Conservation (phyloP, 345 rosid species). For the Murraya paniculata region DNA sequence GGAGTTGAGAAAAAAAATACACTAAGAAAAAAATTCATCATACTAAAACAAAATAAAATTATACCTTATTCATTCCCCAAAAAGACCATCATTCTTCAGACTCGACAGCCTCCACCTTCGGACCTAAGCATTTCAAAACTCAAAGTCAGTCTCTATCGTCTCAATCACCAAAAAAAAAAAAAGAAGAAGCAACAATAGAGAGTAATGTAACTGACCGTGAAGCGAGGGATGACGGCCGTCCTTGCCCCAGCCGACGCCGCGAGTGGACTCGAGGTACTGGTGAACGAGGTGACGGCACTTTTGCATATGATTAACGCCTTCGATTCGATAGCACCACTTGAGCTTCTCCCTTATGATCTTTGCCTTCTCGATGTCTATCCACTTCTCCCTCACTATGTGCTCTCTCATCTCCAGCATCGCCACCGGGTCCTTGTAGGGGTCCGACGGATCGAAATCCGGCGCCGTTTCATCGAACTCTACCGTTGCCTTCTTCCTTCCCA, state of each 20-base stretch:
- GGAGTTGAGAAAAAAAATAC: neutral
- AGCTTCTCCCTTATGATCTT: constrained; percentile 91
- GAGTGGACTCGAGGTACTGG: constrained; percentile 93
- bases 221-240: constrained; percentile 89
- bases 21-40: neutral
- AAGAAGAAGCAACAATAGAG: neutral
- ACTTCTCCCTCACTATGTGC: constrained; percentile 91
- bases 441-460: constrained; percentile 88
- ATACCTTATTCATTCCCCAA: neutral
- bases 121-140: constrained; percentile 36
- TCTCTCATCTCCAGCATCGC: constrained; percentile 99
- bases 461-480: constrained; percentile 93
- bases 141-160: neutral
- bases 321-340: constrained; percentile 95
- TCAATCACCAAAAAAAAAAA: neutral
- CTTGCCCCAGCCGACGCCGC: constrained; percentile 99
- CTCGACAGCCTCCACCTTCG: constrained; percentile 53
- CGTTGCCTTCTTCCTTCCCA: constrained; percentile 94
- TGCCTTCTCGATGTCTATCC: constrained; percentile 98
- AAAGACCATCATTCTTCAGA: constrained; percentile 33
- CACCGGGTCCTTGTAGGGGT: constrained; percentile 97
- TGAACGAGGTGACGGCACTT: constrained; percentile 93
- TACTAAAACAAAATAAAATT: neutral
- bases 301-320: constrained; percentile 95
- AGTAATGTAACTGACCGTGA: constrained; percentile 49